phyloP scores from a whole-genome alignment of 2,329 filamentous ascomycete genomes.

The Microcyclospora tardicrescens region DNA sequence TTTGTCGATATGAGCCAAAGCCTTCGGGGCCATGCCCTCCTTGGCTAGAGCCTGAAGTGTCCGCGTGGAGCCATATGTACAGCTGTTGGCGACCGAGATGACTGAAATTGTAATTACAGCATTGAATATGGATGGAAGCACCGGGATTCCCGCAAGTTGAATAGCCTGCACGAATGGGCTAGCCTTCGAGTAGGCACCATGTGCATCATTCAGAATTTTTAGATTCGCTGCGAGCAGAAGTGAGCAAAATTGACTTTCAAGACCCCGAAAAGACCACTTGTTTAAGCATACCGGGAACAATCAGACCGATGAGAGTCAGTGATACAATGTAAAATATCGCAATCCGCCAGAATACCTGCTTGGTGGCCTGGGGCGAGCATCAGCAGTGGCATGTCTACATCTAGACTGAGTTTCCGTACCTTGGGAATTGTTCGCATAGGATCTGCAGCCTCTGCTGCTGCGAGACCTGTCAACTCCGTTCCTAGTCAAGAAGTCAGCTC shows the following conservation, averaged over 20 bases:
- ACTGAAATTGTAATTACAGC: constrained; percentile 51
- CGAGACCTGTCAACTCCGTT: constrained; percentile 49
- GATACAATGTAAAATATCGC: constrained; percentile 23
- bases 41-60: constrained; percentile 78
- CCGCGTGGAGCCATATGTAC: constrained; percentile 51
- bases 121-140: constrained; percentile 54
- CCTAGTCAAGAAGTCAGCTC: too few species aligned
- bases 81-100: constrained; percentile 46
- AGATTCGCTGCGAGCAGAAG: too few species aligned
- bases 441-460: constrained; percentile 40
- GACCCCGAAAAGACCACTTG: too few species aligned
- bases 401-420: background rate
- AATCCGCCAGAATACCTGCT: constrained; percentile 25
- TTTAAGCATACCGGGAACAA: constrained; percentile 12
- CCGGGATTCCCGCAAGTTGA: constrained; percentile 42
- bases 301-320: constrained; percentile 21
- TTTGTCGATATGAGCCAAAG: constrained; percentile 53
- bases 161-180: constrained; percentile 52
- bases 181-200: background rate
- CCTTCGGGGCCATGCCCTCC: constrained; percentile 46
- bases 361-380: constrained; percentile 11
- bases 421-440: constrained; percentile 33
- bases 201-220: constrained; percentile 10
- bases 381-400: too few species aligned
- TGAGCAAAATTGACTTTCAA: too few species aligned